A percentile compares a stretch with the other conserved stretches of the same genome.
These are phyloP conservation scores for Salix exigua DNA, from an alignment of 345 rosid genomes.

Conservation along the genomic window DNA sequence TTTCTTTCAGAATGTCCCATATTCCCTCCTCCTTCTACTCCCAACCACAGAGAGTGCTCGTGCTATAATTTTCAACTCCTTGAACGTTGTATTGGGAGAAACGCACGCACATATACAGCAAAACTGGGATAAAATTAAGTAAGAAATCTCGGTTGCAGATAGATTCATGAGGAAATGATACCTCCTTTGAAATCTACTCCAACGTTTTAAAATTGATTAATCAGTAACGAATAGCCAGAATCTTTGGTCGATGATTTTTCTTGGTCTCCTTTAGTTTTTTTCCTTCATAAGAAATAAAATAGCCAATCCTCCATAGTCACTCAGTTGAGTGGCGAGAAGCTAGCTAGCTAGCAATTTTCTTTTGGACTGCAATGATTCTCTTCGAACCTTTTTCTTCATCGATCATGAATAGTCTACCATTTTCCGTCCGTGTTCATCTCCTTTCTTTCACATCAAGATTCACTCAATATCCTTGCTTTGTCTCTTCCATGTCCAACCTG, in stretches of 20 bases:
- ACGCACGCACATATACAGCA: too few species aligned
- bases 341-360: background rate
- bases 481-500: background rate
- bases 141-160: too few species aligned
- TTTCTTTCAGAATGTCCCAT: background rate
- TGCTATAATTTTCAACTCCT: background rate
- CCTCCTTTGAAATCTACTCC: too few species aligned
- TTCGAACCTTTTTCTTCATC: background rate
- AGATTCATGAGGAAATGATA: too few species aligned
- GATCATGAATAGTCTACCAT: slow-evolving; percentile 13
- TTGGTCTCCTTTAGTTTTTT: too few species aligned
- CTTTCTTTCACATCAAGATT: slow-evolving; percentile 10
- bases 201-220: too few species aligned
- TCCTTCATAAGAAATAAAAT: too few species aligned
- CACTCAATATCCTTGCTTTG: background rate
- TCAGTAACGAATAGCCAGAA: background rate
- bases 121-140: too few species aligned
- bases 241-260: background rate
- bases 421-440: slow-evolving; percentile 19
- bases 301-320: background rate
- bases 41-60: background rate
- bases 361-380: slow-evolving; percentile 11
- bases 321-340: background rate
- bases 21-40: background rate
- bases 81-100: too few species aligned